Conservation (phyloP, 2,329 filamentous ascomycete genomes). For the Helicocarpus griseus region DNA sequence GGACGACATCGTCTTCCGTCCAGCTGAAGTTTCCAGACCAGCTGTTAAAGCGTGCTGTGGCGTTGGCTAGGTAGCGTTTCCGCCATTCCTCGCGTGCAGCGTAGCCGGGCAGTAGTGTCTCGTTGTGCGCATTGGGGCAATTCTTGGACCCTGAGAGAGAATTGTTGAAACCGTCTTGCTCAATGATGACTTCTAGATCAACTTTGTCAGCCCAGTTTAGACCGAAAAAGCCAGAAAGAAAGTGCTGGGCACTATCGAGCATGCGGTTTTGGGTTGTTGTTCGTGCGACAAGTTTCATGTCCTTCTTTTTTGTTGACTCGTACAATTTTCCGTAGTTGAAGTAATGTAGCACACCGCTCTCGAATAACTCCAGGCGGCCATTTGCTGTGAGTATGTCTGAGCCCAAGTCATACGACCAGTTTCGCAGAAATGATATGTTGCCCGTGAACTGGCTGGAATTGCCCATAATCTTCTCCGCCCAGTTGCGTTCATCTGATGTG, state of each 20-base stretch:
- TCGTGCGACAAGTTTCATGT: slow-evolving; percentile 60
- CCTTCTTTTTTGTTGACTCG: slow-evolving; percentile 61
- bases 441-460: slow-evolving; percentile 48
- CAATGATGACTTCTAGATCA: slow-evolving; percentile 63
- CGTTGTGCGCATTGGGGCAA: slow-evolving; percentile 51
- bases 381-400: slow-evolving; percentile 62
- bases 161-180: slow-evolving; percentile 56
- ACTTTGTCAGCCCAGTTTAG: slow-evolving; percentile 63
- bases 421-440: slow-evolving; percentile 54
- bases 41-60: slow-evolving; percentile 49
- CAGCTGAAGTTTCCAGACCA: slow-evolving; percentile 52
- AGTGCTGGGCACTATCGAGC: slow-evolving; percentile 68
- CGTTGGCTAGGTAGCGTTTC: slow-evolving; percentile 54
- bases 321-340: slow-evolving; percentile 65
- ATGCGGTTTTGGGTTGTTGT: slow-evolving; percentile 71
- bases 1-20: slow-evolving; percentile 54
- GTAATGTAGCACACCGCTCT: slow-evolving; percentile 60
- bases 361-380: slow-evolving; percentile 63
- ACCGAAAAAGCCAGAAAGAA: slow-evolving; percentile 69
- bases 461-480: slow-evolving; percentile 50
- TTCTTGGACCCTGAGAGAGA: slow-evolving; percentile 58
- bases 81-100: slow-evolving; percentile 52
- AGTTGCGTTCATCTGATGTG: slow-evolving; percentile 44
- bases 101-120: slow-evolving; percentile 40
- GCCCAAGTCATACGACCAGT: slow-evolving; percentile 61